Evolutionary conservation across 139 green algal genomes (phyloP), one percentile per base, ranked within the genome.

Genomic region (Chlamydomonas urium): DNA sequence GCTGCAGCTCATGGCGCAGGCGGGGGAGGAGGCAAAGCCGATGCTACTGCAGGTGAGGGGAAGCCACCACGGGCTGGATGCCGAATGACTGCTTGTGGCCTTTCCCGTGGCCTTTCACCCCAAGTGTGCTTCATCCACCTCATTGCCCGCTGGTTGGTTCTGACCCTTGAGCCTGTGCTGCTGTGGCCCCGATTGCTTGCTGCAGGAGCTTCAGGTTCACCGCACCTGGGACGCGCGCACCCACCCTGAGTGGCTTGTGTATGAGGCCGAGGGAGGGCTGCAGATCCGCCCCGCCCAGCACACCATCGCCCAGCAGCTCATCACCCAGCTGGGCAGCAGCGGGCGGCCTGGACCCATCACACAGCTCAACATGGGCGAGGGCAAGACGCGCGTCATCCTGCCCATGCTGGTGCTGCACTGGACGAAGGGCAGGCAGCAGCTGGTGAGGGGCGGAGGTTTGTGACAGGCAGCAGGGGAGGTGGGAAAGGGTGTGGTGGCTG

Each of bases 311-410:
- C 0, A 58, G 28, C 50, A 83, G 28, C 72, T 90, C 29, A 77
- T 90, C 28, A 4, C 45, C 8, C 23, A 84, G 58, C 42, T 8
- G 10, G 42, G 42, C 10, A 50, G n/a, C n/a, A n/a, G n/a, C n/a
- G n/a, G n/a, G n/a, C n/a, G n/a, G n/a, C 50, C 66, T 0, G 82
- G 81, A 19, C 28, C 48, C 47, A 75, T 82, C 56, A 71, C 10
- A 28, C 83, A 89, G 79, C 83, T 89, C 63, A 89, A 89, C 80
- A 86, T 86, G 83, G 83, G 83, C n/a, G 83, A 89, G 72, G 85
- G 85, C 73, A 90, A 90, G 78, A 89, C 85, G 34, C 75, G 85
- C 4, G 76, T 90, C 71, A 90, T 90, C 50, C 66, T 89, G 60
- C 83, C 85, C 45, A 88, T 89, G 83, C 71, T 90, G 57, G 72